Evolutionary conservation across 139 green algal species (phyloP).

Genomic region (Closterium sp.): DNA sequence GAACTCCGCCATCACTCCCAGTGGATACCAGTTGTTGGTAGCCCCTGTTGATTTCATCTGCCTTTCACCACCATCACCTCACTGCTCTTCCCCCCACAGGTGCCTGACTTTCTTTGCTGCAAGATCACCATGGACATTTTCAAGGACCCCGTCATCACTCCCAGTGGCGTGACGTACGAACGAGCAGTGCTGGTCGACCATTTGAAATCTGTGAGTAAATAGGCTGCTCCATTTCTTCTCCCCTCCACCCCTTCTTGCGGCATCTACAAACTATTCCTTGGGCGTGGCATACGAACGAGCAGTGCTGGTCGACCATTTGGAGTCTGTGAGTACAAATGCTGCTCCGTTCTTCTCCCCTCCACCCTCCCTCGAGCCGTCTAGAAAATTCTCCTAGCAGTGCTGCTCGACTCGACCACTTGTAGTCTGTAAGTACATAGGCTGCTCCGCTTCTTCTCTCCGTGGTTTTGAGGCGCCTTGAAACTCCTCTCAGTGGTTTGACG

Average conservation of each 20-base stretch:
- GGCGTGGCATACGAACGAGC: no score
- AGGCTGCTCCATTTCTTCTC: not conserved
- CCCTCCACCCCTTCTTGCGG: no score
- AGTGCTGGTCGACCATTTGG: not conserved
- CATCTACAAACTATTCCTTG: no score
- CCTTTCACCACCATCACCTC: no score
- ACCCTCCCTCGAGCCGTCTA: no score
- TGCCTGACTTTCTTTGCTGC: slow-evolving; percentile 49
- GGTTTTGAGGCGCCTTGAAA: not conserved
- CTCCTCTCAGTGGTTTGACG: not conserved
- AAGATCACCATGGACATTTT: slow-evolving; percentile 56
- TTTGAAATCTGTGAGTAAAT: slow-evolving; percentile 60
- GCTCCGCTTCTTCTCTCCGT: no score
- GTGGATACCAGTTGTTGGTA: no score
- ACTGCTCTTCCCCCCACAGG: not conserved
- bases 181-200: slow-evolving; percentile 68
- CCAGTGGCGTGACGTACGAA: slow-evolving; percentile 72
- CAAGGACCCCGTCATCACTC: slow-evolving; percentile 56
- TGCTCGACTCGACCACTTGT: not conserved
- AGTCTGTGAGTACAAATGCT: not conserved
- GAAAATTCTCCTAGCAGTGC: no score
- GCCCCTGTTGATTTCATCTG: no score
- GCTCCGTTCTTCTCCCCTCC: no score
- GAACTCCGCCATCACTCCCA: slow-evolving; percentile 58
- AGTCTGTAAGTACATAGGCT: not conserved